phyloP scores from a whole-genome alignment of 495 filamentous ascomycete genomes.

The Penicillium desertorum region DNA sequence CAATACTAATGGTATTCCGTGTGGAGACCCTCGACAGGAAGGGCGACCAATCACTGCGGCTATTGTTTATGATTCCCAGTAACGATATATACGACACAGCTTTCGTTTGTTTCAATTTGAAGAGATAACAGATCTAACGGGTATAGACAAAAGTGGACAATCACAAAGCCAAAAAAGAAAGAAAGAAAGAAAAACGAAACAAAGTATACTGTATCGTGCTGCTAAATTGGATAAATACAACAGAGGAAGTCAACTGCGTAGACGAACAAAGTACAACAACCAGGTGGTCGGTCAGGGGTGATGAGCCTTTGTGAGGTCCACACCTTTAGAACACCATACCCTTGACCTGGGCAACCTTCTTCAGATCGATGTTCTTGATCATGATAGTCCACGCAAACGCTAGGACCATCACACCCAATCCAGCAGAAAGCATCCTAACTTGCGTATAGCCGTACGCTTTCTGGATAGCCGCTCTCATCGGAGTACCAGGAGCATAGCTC shows the following conservation, averaged over 20 bases:
- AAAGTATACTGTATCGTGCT: no score
- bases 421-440: conserved; percentile 50
- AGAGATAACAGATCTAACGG: not conserved
- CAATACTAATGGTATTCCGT: no score
- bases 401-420: conserved; percentile 41
- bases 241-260: not conserved
- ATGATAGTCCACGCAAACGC: conserved; percentile 41
- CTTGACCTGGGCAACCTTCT: conserved; percentile 45
- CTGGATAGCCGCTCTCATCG: conserved; percentile 51
- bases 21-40: no score
- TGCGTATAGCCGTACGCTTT: conserved; percentile 55
- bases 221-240: not conserved
- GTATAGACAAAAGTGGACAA: not conserved
- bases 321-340: conserved; percentile 19
- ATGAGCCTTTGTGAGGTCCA: not conserved
- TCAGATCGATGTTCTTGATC: conserved; percentile 56
- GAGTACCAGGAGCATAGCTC: conserved; percentile 47
- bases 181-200: no score
- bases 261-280: not conserved
- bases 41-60: no score
- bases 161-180: no score
- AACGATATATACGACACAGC: not conserved
- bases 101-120: not conserved
- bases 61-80: no score
- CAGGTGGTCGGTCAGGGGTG: not conserved